Base-by-base conservation (phyloP, 2,329 filamentous ascomycete genomes). In the Ophiostoma ips region DNA sequence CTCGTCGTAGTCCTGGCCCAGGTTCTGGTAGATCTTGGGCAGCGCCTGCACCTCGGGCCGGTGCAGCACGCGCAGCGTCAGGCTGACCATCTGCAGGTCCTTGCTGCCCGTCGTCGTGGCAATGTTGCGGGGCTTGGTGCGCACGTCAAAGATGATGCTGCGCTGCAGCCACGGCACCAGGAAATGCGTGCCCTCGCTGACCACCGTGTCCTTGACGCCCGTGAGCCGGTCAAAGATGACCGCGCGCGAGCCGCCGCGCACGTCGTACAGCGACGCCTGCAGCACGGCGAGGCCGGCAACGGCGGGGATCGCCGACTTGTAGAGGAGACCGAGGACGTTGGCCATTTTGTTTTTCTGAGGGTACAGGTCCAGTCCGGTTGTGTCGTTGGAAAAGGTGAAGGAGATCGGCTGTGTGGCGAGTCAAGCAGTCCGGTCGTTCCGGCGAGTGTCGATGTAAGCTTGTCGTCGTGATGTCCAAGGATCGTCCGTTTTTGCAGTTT, bases 41-140 rank as follows among this genome's bases (percentile, higher is more conserved):
- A 98, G 79, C 31, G 89, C 85, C 57, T 86, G 81, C 62, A 98
- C 73, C 52, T 88, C 81, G 51, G 92, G 92, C 60, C 88, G 77
- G 52, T 90, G 95, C 49, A 98, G 85, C 52, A 98, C 92, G 86
- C 92, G 90, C 70, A 92, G 98, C 63, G 90, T 98, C 66, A 98
- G 96, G 78, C 98, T 98, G 64, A 96, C 92, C 92, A 98, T 98
- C 74, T 98, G 92, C 69, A 98, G 72, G 70, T 98, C 92, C 79
- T 98, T 98, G 77, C 84, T 90, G 52, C 92, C 92, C 12, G 92
- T 98, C 21, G 92, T 98, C 28, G 92, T 98, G 58, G 85, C 87
- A 66, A 98, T 96, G 67, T 95, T 96, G 64, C 92, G 79, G 55
- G 92, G 92, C 77, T 94, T 94, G 52, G 94, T 98, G 56, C 92